Evolutionary conservation across 371 early-diverging fungal genomes (phyloP).

Genomic region (Mortierella sp.): DNA sequence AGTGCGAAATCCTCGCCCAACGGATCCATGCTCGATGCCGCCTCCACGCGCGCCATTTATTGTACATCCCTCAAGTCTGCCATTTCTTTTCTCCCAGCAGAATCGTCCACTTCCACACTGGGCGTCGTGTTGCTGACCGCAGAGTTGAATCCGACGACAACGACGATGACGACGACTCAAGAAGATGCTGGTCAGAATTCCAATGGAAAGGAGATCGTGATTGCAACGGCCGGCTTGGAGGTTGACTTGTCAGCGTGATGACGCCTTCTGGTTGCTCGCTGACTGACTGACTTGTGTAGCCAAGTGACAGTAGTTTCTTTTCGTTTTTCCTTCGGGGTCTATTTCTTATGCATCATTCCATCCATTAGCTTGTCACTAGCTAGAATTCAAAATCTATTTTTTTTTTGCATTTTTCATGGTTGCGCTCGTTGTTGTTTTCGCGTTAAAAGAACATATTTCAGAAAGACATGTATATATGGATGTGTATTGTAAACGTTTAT

Average conservation of each 20-base stretch:
- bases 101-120: conserved; percentile 1
- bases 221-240: neutral
- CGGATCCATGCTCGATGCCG: conserved; percentile 29
- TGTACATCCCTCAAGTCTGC: conserved; percentile 35
- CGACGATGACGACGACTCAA: neutral
- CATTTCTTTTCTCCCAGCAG: conserved; percentile 24
- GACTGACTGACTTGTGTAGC: too few species aligned
- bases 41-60: conserved; percentile 36
- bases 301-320: too few species aligned
- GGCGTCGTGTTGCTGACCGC: neutral
- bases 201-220: neutral
- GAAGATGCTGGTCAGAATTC: neutral
- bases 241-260: too few species aligned
- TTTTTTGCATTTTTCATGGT: neutral
- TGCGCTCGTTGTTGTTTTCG: neutral
- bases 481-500: neutral
- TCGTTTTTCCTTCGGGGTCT: too few species aligned
- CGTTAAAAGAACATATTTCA: too few species aligned
- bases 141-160: neutral
- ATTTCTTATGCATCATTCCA: neutral
- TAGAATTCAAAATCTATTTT: neutral
- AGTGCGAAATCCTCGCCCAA: conserved; percentile 40
- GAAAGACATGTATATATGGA: neutral
- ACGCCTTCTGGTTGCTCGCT: too few species aligned
- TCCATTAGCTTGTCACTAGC: too few species aligned